Evolutionary conservation across 73 alveolate genomes (phyloP).

Genomic region (Urostyla sp.): DNA sequence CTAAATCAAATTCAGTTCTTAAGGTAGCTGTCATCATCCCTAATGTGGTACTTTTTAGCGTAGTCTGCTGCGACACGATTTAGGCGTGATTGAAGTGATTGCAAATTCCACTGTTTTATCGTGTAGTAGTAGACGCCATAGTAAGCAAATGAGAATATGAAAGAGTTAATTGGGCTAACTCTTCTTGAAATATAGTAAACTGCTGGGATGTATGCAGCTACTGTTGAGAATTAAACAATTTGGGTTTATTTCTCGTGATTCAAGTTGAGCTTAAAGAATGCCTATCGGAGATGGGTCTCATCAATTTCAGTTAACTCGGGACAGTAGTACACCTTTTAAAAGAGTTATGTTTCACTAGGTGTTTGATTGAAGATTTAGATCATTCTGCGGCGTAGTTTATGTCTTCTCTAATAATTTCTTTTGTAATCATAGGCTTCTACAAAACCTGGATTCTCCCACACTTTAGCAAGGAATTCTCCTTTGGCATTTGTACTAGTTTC

Average conservation of each 20-base stretch:
- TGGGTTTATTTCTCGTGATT: conserved; percentile 28
- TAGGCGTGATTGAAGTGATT: conserved; percentile 30
- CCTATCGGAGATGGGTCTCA: conserved; percentile 48
- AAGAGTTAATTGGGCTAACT: conserved; percentile 36
- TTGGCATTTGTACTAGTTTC: conserved; percentile 59
- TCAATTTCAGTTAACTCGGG: conserved; percentile 59
- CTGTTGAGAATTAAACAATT: conserved; percentile 5
- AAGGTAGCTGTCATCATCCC: background rate
- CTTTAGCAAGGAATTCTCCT: conserved; percentile 68
- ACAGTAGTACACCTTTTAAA: conserved; percentile 69
- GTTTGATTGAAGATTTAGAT: conserved; percentile 38
- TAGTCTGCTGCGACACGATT: conserved; percentile 45
- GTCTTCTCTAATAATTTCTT: conserved; percentile 41
- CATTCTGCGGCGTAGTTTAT: conserved; percentile 30
- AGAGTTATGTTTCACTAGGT: conserved; percentile 26
- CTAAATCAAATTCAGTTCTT: background rate
- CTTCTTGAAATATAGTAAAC: conserved; percentile 44
- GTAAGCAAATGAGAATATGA: conserved; percentile 41
- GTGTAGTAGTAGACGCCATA: conserved; percentile 24
- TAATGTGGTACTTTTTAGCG: conserved; percentile 59
- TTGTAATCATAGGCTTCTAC: conserved; percentile 57
- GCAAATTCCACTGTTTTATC: background rate
- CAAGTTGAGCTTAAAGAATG: conserved; percentile 36
- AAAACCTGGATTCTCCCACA: conserved; percentile 72
- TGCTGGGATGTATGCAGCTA: conserved; percentile 52